Evolutionary conservation across 257 asterid genomes (phyloP).

Genomic region (Solanum ossicruentum): DNA sequence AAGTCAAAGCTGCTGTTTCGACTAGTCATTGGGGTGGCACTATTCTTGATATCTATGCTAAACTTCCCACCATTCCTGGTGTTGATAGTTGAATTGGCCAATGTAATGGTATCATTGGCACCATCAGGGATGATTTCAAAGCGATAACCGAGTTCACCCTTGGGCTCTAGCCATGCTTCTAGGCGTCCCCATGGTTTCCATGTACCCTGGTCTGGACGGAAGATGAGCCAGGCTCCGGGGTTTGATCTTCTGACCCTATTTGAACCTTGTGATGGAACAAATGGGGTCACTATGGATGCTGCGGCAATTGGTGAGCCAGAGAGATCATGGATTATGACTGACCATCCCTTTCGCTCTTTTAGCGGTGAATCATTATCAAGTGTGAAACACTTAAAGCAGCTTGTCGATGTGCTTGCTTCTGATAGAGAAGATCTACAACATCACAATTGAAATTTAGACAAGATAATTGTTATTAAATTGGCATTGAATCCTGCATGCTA

Average conservation of each 20-base stretch:
- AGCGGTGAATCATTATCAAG: conserved; percentile 10
- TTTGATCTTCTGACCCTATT: conserved; percentile 62
- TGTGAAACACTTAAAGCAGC: conserved; percentile 29
- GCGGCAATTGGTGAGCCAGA: conserved; percentile 91
- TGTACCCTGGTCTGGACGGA: conserved; percentile 59
- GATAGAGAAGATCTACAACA: conserved; percentile 57
- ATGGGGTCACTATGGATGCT: conserved; percentile 93
- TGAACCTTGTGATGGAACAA: conserved; percentile 76
- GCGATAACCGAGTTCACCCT: conserved; percentile 54
- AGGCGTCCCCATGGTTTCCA: conserved; percentile 98
- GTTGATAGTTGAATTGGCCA: conserved; percentile 46
- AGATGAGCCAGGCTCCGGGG: conserved; percentile 96
- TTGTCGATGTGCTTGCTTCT: conserved; percentile 44
- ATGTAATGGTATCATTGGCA: conserved; percentile 46
- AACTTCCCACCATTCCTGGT: conserved; percentile 56
- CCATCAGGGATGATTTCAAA: conserved; percentile 82
- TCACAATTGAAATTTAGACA: not conserved
- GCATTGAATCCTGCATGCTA: not conserved
- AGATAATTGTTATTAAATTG: not conserved
- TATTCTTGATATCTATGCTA: conserved; percentile 56
- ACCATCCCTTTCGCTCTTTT: conserved; percentile 89
- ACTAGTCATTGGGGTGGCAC: conserved; percentile 59
- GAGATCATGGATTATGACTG: conserved; percentile 82
- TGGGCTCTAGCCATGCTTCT: conserved; percentile 71
- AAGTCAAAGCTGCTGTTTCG: conserved; percentile 72